Conservation (phyloP, 768 basidiomycete species). For the Lentinula edodes region DNA sequence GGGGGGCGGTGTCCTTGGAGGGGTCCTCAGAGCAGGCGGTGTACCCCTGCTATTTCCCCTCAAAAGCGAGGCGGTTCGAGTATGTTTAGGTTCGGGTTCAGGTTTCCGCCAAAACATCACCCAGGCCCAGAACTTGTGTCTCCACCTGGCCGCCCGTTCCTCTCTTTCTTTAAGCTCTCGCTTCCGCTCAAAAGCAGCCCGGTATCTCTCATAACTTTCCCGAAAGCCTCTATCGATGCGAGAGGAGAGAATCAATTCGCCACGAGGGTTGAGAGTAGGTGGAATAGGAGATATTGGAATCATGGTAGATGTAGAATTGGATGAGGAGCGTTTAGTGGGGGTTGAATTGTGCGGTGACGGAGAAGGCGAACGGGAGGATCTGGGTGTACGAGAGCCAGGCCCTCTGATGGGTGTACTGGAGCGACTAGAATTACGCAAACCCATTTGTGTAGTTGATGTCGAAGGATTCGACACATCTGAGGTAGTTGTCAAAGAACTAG, state of each 20-base stretch:
- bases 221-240: constrained; percentile 78
- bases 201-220: constrained; percentile 90
- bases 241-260: constrained; percentile 94
- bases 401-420: constrained; percentile 11
- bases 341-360: constrained; percentile 8
- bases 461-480: constrained; percentile 21
- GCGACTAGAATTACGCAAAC: constrained; percentile 14
- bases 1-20: neutral
- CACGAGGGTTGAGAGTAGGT: constrained; percentile 83
- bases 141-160: constrained; percentile 24
- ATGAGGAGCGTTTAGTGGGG: constrained; percentile 9
- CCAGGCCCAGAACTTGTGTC: constrained; percentile 18
- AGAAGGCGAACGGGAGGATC: constrained; percentile 22
- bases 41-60: neutral
- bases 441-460: constrained; percentile 28
- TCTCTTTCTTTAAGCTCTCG: constrained; percentile 57
- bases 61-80: neutral
- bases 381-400: constrained; percentile 13
- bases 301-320: constrained; percentile 33
- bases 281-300: constrained; percentile 78
- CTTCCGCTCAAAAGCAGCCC: constrained; percentile 77
- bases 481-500: constrained; percentile 15
- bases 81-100: neutral
- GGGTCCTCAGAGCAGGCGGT: neutral
- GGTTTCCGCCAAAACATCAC: neutral